Percentiles rank a stretch among this genome's conserved stretches.
These are phyloP conservation scores for Mycena pura DNA, from an alignment of 768 basidiomycete species.

Conservation along the genomic window DNA sequence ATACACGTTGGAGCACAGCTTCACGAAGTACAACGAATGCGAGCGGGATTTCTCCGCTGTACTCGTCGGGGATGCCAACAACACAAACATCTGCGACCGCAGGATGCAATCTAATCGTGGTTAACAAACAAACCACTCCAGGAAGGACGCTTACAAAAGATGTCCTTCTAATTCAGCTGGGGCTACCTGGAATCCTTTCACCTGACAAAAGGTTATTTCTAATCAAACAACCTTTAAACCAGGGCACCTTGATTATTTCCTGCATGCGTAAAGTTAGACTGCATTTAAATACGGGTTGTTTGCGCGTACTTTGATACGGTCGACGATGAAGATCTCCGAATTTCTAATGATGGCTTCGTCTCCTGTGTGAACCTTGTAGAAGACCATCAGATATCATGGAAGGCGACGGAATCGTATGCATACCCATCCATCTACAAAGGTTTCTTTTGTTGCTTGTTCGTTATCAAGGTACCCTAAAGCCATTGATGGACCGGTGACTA, in stretches of 20 bases:
- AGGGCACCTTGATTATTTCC: conserved; percentile 72
- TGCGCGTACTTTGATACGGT: conserved; percentile 68
- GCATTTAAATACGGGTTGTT: neutral
- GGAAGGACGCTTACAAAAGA: conserved; percentile 42
- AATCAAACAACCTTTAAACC: conserved; percentile 29
- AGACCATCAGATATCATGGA: neutral
- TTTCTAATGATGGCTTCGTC: conserved; percentile 75
- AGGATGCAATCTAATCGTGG: conserved; percentile 44
- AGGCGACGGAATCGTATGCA: neutral
- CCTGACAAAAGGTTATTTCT: conserved; percentile 2
- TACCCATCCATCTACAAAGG: conserved; percentile 57
- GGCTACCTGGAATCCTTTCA: conserved; percentile 59
- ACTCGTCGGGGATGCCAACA: conserved; percentile 74
- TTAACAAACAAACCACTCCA: neutral
- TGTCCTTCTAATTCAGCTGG: conserved; percentile 75
- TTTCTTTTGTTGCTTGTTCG: conserved; percentile 68
- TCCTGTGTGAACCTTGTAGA: conserved; percentile 66
- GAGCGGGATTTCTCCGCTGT: conserved; percentile 75
- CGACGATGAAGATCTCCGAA: conserved; percentile 71
- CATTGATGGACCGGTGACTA: conserved; percentile 66
- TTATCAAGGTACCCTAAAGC: conserved; percentile 65
- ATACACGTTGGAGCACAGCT: conserved; percentile 44
- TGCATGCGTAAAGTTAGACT: conserved; percentile 28
- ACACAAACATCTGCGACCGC: conserved; percentile 70
- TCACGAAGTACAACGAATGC: conserved; percentile 68